Base-by-base conservation (phyloP, 2,329 filamentous ascomycete species). In the Fusarium caatingaense region DNA sequence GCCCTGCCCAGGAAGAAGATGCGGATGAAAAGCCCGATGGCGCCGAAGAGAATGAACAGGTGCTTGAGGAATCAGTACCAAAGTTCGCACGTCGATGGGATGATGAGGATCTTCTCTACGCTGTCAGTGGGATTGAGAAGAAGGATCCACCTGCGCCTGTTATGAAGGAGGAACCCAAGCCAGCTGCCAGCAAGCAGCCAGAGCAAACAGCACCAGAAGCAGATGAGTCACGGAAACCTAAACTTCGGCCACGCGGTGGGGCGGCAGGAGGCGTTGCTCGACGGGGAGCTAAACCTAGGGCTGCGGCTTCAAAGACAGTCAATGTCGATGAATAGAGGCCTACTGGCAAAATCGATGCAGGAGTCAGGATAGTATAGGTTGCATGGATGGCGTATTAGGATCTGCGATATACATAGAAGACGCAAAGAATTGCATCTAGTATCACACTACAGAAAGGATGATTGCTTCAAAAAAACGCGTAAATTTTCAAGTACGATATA, bases 111-210 rank as follows among this genome's bases (percentile, higher is more conserved):
- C 76, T 85, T 45, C 77, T 86, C 57, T 79, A 83, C 72, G 82
- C 83, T 12, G 80, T 86, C 18, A 84, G 82, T 60, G 83, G 82
- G 8, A 82, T 84, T 49, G 75, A 77, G 68, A 81, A 79, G 66
- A 67, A 48, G 80, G 79, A 65, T 74, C 76, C 78, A 6, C 70
- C 71, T 1, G 60, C 73, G 48, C 69, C 71, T 4, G 68, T 74
- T 45, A 68, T 74, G 41, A 78, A 78, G 55, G 62, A 74, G 30
- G 78, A 79, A 42, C 71, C 73, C 6, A 75, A 74, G 56, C 66
- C 58, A n/a, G 66, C 71, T 23, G 55, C 67, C 11, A 34, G 58
- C n/a, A 34, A 56, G n/a, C 60, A 75, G 20, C 64, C 69, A 13
- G 65, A 44, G 32, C 71, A 60, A 46, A 40, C 60, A 9, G 53